Percentiles rank a stretch among this genome's conserved stretches.
These are phyloP conservation scores for Metschnikowia aberdeeniae DNA, from an alignment of 805 yeast genomes.

Conservation along the genomic window DNA sequence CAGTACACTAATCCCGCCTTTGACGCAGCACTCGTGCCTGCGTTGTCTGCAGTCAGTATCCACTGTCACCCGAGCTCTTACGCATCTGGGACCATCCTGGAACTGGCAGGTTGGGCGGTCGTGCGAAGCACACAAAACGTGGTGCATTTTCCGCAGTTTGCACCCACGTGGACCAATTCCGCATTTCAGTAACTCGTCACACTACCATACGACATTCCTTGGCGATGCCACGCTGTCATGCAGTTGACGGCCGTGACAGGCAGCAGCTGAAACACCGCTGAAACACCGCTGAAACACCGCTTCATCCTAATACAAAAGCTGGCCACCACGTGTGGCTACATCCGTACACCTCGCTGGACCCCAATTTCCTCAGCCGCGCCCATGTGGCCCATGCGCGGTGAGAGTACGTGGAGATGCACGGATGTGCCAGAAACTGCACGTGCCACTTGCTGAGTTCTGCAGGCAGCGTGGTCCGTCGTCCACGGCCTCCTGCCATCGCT, in stretches of 20 bases:
- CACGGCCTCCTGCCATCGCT: not conserved
- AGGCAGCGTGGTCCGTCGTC: not conserved
- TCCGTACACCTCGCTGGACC: not conserved
- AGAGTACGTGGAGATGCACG: not conserved
- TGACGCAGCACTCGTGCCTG: no score
- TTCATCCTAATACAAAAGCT: no score
- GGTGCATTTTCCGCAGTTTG: slow-evolving; percentile 5
- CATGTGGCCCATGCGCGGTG: slow-evolving; percentile 6
- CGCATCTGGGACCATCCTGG: no score
- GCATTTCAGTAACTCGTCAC: slow-evolving; percentile 14
- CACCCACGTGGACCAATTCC: slow-evolving; percentile 15
- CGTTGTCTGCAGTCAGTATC: no score
- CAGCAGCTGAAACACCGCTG: not conserved
- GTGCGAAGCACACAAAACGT: slow-evolving; percentile 1
- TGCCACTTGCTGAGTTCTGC: not conserved
- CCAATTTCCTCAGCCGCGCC: slow-evolving; percentile 5
- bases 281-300: not conserved
- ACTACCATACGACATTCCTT: slow-evolving; percentile 9
- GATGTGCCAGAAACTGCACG: not conserved
- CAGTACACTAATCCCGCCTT: no score
- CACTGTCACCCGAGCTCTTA: no score
- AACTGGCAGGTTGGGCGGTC: not conserved
- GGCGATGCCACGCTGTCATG: slow-evolving; percentile 5
- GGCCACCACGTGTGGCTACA: not conserved
- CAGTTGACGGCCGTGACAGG: not conserved